Percentiles rank a stretch among this genome's conserved stretches.
Conservation (phyloP, 2,329 filamentous ascomycete species). For the Calonectria leucothoes region DNA sequence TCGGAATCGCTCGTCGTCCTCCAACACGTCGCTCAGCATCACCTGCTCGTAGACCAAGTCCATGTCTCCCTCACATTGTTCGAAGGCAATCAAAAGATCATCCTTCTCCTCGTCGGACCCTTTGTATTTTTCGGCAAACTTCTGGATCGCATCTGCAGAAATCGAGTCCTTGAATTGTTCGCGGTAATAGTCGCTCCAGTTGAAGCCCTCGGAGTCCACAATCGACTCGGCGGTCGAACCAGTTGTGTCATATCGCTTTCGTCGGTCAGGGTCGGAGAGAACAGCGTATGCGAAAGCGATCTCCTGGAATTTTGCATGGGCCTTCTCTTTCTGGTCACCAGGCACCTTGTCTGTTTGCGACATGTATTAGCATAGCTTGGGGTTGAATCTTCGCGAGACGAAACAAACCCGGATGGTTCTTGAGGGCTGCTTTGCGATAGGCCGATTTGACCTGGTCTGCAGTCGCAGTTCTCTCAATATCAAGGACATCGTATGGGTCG, state of each 20-base stretch:
- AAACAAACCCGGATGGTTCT: conserved; percentile 81
- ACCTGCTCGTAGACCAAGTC: conserved; percentile 81
- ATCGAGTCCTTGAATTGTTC: conserved; percentile 85
- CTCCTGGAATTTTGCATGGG: conserved; percentile 86
- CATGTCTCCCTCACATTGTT: conserved; percentile 79
- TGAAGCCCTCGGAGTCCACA: conserved; percentile 82
- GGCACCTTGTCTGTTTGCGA: conserved; percentile 77
- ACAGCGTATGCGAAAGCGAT: conserved; percentile 95
- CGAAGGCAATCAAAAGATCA: conserved; percentile 83
- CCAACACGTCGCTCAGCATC: conserved; percentile 86
- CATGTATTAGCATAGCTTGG: conserved; percentile 25
- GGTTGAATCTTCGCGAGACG: not conserved
- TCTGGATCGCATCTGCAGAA: conserved; percentile 77
- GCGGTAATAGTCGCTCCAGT: conserved; percentile 91
- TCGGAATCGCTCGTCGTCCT: conserved; percentile 89
- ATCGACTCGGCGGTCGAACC: conserved; percentile 89
- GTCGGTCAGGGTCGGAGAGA: conserved; percentile 83
- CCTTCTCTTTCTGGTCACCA: conserved; percentile 74
- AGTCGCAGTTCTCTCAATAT: conserved; percentile 76
- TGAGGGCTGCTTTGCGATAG: conserved; percentile 91
- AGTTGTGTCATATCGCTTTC: conserved; percentile 88
- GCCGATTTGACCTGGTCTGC: conserved; percentile 86
- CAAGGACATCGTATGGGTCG: conserved; percentile 85
- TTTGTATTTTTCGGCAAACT: conserved; percentile 84
- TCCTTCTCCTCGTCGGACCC: conserved; percentile 85